Evolutionary conservation across 148 eudicot species (phyloP), one percentile per base, ranked within the genome.

Genomic region (Rhododendron kiyosumense): DNA sequence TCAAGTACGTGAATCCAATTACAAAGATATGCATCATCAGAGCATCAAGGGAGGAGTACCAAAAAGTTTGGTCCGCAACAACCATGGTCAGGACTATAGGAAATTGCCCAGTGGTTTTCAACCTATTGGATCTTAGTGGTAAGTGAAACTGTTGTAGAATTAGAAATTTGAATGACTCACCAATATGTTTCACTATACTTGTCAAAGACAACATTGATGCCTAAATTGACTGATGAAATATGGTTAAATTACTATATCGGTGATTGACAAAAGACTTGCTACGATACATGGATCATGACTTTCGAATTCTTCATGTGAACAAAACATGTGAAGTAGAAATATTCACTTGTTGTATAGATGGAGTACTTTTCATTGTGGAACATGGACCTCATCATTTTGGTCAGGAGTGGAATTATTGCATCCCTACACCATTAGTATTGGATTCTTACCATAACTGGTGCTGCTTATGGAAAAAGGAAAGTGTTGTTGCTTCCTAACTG

Each of bases 61-160:
- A 93, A 74, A 95, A 89, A 84, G 92, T 96, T 52, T 95, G 98
- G 99, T 90, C 93, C 65, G 92, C 99, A 32, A 91, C 93, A 67
- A 94, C 98, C 30, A 91, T 95, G 95, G 93, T 95, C 59, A 92
- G 91, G 87, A 93, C 90, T 87, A 85, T 96, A 51, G 96, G 91
- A 32, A 92, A 91, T 73, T 94, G 95, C 87, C 94, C 96, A 1
- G 96, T 94, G 54, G 84, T 92, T 65, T 94, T 94, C 88, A 96
- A 94, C 88, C 89, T 96, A 81, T 90, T 96, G 83, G 93, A 96
- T 81, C 90, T 96, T 81, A 95, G 95, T 86, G 99, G 99, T 96
- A 88, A 95, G 98, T 89, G 81, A 65, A 30, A 74, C 14, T 38
- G 46, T 20, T n/a, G 61, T 13, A 7, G 36, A 38, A 71, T 1